Base-by-base conservation (phyloP, 495 filamentous ascomycete species). In the Pseudevernia furfuracea region DNA sequence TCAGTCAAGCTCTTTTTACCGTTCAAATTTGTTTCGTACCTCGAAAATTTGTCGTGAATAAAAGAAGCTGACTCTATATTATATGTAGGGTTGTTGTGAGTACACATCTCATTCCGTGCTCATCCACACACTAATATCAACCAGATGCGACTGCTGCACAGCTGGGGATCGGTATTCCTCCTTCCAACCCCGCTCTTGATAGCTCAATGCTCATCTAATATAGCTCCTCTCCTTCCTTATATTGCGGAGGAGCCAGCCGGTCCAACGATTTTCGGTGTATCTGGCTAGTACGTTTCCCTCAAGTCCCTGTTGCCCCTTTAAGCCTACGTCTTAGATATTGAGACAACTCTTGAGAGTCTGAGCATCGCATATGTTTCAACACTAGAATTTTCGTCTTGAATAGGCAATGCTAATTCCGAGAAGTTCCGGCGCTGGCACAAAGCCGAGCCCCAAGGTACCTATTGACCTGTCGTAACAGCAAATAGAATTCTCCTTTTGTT, bases 231-330 rank as follows among this genome's bases (percentile, higher is more conserved):
- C 3, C 80, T 96, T 10, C 83, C 86, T 12, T 84, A 86, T 76
- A 85, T 96, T 32, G 1, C 49, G 2, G 28, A 53, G 38, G 43
- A 64, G 32, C 53, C 53, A 5, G 87, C 88, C 28, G 84, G 88
- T 75, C 93, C 94, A 25, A 92, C 88, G 56, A 78, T 92, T 65
- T 97, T 97, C 71, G 94, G 94, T 76, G 88, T 97, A 12, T 95
- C 90, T 17, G 94, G 94, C 30, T 98, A 98, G 49, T 53, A 53
- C 3, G 49, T 32, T 6, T 17, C 19, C 19, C 25, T 28, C n/a
- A 4, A 53, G 0, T 30, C n/a, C 49, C 1, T 48, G 1, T 53
- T 6, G 14, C 12, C 4, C 32, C 49, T 15, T 17, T 32, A 46
- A 44, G 8, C 7, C 17, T 9, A 2, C 1, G 2, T 10, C 43